Base-by-base conservation (phyloP, 1,284 basidiomycete genomes). In the Microbotryomycetes sp. region DNA sequence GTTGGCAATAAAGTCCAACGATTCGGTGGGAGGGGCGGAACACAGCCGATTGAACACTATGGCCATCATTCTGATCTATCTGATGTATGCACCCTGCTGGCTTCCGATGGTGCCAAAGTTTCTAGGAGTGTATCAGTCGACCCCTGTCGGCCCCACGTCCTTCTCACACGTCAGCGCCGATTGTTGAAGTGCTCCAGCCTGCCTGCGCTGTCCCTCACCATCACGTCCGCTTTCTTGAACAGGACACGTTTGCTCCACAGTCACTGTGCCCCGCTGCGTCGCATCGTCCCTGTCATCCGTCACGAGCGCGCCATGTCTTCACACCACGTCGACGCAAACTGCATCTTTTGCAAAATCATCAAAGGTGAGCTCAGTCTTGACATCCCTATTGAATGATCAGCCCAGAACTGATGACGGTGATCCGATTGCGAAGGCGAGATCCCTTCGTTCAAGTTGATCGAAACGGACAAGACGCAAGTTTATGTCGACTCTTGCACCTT, bases 281-380 rank as follows among this genome's bases (percentile, higher is more conserved):
- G n/a, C n/a, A 41, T 41, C 35, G 35, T 41, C 35, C 9, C 9
- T 41, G 9, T 9, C 9, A 41, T 41, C 9, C 35, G 18, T 41
- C 35, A 41, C n/a, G 35, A 9, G 35, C 35, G 35, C 18, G 35
- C 18, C 35, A 57, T 52, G 30, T 30, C 56, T 21, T 31, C 60
- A 11, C 57, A 60, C 57, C 31, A 62, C 45, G 35, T 35, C 9
- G 66, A 68, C 45, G 55, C 45, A 4, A 70, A 73, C 64, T 76
- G 76, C 68, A 71, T 78, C 64, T 78, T 78, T 61, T 78, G 77
- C 74, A 78, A 78, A 71, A 78, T 78, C 70, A 73, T 78, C 54
- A 72, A 70, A 29, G 76, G 74, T 46, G 68, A 73, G 56, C 52
- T 59, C 21, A 57, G 67, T 62, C 63, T 67, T 69, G 52, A 11